Conservation (phyloP, 2,329 filamentous ascomycete species). For the Clathrospora elynae region DNA sequence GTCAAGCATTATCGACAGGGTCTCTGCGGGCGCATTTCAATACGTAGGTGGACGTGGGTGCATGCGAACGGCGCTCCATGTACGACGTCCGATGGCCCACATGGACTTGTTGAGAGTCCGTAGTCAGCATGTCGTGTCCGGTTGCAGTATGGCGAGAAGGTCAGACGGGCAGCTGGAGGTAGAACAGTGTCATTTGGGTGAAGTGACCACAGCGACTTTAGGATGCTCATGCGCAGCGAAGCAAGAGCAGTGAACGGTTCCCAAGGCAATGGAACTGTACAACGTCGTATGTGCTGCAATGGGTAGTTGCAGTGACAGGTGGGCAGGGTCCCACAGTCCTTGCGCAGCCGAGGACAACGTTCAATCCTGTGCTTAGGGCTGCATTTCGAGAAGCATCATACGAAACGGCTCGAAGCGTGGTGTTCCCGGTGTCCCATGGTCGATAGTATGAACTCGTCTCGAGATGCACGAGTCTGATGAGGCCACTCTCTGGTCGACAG, state of each 20-base stretch:
- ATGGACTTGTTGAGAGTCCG: not conserved
- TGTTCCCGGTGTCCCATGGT: not conserved
- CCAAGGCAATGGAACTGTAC: slow-evolving; percentile 6
- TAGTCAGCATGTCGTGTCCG: slow-evolving; percentile 5
- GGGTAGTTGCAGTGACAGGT: slow-evolving; percentile 19
- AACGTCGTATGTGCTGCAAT: slow-evolving; percentile 11
- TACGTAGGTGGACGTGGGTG: slow-evolving; percentile 1
- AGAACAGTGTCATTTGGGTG: slow-evolving; percentile 5
- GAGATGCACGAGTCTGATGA: slow-evolving; percentile 3
- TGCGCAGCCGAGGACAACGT: slow-evolving; percentile 7
- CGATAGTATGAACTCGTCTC: not conserved
- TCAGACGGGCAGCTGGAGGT: slow-evolving; percentile 2
- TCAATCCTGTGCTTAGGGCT: slow-evolving; percentile 1
- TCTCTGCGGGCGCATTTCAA: slow-evolving; percentile 9
- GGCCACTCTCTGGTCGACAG: not conserved
- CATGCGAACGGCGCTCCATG: not conserved
- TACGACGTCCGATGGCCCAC: not conserved
- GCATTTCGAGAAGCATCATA: slow-evolving; percentile 11
- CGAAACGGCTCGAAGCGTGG: not conserved
- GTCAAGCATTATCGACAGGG: not conserved
- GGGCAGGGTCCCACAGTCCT: slow-evolving; percentile 18
- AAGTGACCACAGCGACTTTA: slow-evolving; percentile 9
- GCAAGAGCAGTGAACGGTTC: slow-evolving; percentile 3
- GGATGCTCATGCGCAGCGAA: slow-evolving; percentile 7
- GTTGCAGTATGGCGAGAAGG: slow-evolving; percentile 3